Evolutionary conservation across 352 stramenopile genomes (phyloP).

Genomic region (Phytopythium chamaehyphon): DNA sequence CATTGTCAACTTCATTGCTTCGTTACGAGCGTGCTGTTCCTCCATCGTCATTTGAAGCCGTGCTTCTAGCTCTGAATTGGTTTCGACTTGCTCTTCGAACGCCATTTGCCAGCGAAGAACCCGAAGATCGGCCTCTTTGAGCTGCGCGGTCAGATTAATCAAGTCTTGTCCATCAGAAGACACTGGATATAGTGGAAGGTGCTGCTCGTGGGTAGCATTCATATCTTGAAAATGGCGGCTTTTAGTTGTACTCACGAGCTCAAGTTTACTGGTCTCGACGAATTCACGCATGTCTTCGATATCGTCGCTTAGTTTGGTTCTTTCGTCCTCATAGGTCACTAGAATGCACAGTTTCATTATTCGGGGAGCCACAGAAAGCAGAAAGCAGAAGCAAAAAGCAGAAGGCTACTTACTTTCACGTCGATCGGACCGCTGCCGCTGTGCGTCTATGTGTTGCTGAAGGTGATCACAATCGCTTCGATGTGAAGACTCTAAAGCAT

Average conservation of each 20-base stretch:
- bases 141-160: conserved; percentile 24
- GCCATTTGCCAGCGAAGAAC: conserved; percentile 32
- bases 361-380: too few species aligned
- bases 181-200: background rate
- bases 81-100: conserved; percentile 26
- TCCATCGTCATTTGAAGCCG: conserved; percentile 43
- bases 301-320: background rate
- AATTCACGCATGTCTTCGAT: background rate
- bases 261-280: too few species aligned
- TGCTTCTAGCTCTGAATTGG: conserved; percentile 18
- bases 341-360: background rate
- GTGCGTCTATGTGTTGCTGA: background rate
- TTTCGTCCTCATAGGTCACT: background rate
- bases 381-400: background rate
- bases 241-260: too few species aligned
- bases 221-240: too few species aligned
- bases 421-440: background rate
- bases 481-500: conserved; percentile 13
- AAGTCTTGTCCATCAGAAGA: conserved; percentile 2
- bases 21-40: conserved; percentile 12
- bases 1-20: background rate
- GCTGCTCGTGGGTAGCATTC: too few species aligned
- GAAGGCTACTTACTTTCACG: background rate
- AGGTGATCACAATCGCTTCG: conserved; percentile 9
- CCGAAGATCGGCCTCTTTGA: conserved; percentile 39